A percentile compares a stretch with the other conserved stretches of the same genome.
Conservation (phyloP, 208 protist species). For the Trypanosoma grayi region DNA sequence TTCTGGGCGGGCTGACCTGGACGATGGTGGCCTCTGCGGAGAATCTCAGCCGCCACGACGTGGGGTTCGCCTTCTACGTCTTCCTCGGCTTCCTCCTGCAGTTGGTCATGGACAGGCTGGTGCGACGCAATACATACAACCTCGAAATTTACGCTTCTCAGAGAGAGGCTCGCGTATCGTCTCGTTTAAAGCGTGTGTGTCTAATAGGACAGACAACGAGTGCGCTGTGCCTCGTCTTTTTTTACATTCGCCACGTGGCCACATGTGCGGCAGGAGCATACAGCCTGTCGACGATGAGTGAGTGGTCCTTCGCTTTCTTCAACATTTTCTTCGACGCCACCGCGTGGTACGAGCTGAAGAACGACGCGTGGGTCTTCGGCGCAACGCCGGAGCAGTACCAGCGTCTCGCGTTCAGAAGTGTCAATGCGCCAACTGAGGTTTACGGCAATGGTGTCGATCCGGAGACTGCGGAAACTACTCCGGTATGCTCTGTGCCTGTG, state of each 20-base stretch:
- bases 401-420: background rate
- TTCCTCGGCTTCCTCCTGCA: constrained; percentile 57
- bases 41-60: constrained; percentile 54
- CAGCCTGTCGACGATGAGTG: constrained; percentile 66
- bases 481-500: background rate
- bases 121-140: constrained; percentile 53
- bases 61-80: constrained; percentile 59
- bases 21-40: constrained; percentile 64
- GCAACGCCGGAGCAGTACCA: constrained; percentile 35
- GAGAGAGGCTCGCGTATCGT: constrained; percentile 39
- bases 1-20: constrained; percentile 46
- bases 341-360: constrained; percentile 61
- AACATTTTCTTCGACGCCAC: constrained; percentile 69
- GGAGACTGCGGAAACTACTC: background rate
- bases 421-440: background rate
- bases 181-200: constrained; percentile 38
- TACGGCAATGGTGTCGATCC: background rate
- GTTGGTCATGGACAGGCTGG: constrained; percentile 31
- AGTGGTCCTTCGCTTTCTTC: constrained; percentile 60
- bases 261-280: constrained; percentile 69
- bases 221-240: constrained; percentile 42
- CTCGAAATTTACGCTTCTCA: constrained; percentile 47
- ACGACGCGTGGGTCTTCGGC: constrained; percentile 66
- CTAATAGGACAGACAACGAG: constrained; percentile 38
- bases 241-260: constrained; percentile 43